These are phyloP conservation scores for Trametes hirsuta DNA, from an alignment of 1,284 basidiomycete genomes.

Conservation along the genomic window DNA sequence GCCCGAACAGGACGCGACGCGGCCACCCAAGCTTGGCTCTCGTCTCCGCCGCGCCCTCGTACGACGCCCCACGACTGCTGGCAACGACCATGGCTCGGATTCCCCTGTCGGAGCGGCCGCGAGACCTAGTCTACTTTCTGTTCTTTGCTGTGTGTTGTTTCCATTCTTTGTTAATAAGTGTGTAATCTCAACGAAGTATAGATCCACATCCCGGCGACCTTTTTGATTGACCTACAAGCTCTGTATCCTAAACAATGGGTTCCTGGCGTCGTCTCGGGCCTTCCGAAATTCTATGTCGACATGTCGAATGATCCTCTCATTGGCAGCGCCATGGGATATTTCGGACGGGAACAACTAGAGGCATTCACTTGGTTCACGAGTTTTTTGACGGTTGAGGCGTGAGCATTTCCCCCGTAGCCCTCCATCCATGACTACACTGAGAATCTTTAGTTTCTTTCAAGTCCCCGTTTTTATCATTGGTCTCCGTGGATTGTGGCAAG, in stretches of 20 bases:
- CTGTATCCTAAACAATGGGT: constrained; percentile 59
- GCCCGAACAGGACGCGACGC: neutral
- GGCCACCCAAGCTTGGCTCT: too few relatives aligned
- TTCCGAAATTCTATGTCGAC: constrained; percentile 51
- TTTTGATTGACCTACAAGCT: constrained; percentile 70
- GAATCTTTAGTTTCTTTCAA: constrained; percentile 62
- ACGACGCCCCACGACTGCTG: neutral
- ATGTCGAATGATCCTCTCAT: constrained; percentile 68
- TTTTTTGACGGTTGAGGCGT: constrained; percentile 63
- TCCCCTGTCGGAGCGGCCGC: constrained; percentile 55
- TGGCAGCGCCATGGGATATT: constrained; percentile 51
- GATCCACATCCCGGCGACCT: constrained; percentile 66
- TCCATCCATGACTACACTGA: neutral
- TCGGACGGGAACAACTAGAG: constrained; percentile 36
- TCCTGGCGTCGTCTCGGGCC: constrained; percentile 46
- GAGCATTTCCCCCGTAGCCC: constrained; percentile 4
- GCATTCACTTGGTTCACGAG: constrained; percentile 67
- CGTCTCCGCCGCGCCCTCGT: too few relatives aligned
- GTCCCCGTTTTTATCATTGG: constrained; percentile 77
- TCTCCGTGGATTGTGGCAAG: constrained; percentile 64
- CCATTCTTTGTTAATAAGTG: neutral
- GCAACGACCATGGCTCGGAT: constrained; percentile 30
- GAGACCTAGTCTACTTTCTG: constrained; percentile 64
- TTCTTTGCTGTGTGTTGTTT: constrained; percentile 57
- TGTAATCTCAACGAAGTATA: constrained; percentile 28